Conservation (phyloP, 352 stramenopile genomes). For the Phytophthora nicotianae region DNA sequence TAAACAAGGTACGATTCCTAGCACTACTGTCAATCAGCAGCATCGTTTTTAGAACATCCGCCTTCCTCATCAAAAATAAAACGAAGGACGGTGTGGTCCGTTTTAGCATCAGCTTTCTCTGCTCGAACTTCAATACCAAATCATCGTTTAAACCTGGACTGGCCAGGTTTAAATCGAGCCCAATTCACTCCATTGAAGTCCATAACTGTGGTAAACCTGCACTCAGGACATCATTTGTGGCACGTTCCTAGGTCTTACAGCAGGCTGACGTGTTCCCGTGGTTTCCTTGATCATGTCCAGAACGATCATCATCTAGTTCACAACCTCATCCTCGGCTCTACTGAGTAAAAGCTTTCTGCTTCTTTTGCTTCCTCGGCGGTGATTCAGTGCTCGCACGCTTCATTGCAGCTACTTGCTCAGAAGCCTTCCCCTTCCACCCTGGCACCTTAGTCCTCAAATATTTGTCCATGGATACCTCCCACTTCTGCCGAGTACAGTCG, state of each 20-base stretch:
- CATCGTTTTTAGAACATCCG: constrained; percentile 34
- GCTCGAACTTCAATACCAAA: constrained; percentile 11
- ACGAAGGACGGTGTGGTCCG: constrained; percentile 7
- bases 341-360: constrained; percentile 5
- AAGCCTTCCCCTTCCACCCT: neutral
- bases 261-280: neutral
- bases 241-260: neutral
- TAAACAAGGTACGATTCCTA: constrained; percentile 35
- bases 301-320: neutral
- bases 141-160: constrained; percentile 1
- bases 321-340: constrained; percentile 1
- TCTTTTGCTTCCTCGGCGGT: constrained; percentile 5
- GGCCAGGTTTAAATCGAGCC: constrained; percentile 5
- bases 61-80: constrained; percentile 32
- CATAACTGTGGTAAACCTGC: neutral
- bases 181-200: neutral
- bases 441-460: constrained; percentile 18
- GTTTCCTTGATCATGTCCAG: constrained; percentile 1
- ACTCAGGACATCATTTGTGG: constrained; percentile 1
- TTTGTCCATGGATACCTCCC: constrained; percentile 17
- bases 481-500: constrained; percentile 14
- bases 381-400: constrained; percentile 5
- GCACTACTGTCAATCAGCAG: constrained; percentile 14
- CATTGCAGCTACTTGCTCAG: neutral
- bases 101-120: constrained; percentile 18